A percentile compares a stretch with the other conserved stretches of the same genome.
These are phyloP conservation scores for Pleurotus citrinopileatus DNA, from an alignment of 768 basidiomycete species.

Conservation along the genomic window DNA sequence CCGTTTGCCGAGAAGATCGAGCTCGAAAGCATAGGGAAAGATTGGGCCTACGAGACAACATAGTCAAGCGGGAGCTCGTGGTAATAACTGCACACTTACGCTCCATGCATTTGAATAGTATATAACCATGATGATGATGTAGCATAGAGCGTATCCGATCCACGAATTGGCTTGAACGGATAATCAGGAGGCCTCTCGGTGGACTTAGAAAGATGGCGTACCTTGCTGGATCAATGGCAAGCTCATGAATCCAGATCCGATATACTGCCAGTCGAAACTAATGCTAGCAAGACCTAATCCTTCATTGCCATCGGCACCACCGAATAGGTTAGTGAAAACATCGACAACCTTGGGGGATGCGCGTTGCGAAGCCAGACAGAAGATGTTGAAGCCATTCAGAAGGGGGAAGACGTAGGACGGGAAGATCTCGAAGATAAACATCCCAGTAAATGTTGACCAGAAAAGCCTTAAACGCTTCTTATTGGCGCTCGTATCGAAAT, in stretches of 20 bases:
- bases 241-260: conserved; percentile 50
- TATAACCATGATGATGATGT: conserved; percentile 49
- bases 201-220: conserved; percentile 14
- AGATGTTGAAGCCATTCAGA: conserved; percentile 55
- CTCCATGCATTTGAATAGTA: conserved; percentile 67
- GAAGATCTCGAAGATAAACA: conserved; percentile 52
- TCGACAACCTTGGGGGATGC: conserved; percentile 39
- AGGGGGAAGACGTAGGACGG: conserved; percentile 63
- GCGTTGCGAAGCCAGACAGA: conserved; percentile 58
- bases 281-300: conserved; percentile 59
- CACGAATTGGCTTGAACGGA: conserved; percentile 44
- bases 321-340: conserved; percentile 62
- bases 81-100: conserved; percentile 26
- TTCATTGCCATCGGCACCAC: conserved; percentile 65
- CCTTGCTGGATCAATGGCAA: conserved; percentile 56
- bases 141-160: conserved; percentile 52
- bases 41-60: conserved; percentile 35
- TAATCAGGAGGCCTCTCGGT: not conserved
- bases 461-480: conserved; percentile 49
- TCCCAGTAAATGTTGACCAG: conserved; percentile 46
- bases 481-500: conserved; percentile 43
- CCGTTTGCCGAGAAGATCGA: conserved; percentile 56
- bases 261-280: conserved; percentile 71
- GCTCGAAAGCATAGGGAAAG: conserved; percentile 59
- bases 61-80: not conserved